These are phyloP conservation scores for Centrapalus pauciflorus DNA, from an alignment of 129 eudicot species.

Conservation along the genomic window DNA sequence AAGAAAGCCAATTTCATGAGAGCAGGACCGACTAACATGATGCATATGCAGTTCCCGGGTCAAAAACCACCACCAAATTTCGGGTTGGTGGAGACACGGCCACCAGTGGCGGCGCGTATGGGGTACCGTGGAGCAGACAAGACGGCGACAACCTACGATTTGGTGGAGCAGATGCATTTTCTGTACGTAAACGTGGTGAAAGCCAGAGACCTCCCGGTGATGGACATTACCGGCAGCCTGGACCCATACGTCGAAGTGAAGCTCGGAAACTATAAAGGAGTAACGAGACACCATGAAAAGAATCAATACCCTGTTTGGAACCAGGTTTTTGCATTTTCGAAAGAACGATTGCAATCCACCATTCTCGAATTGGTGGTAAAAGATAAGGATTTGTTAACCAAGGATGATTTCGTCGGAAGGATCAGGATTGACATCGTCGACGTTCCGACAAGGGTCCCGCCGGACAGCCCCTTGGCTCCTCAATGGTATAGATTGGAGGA, in stretches of 20 bases:
- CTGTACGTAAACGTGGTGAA: conserved; percentile 73
- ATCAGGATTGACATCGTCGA: conserved; percentile 57
- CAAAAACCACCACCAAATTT: conserved; percentile 64
- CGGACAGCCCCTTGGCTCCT: conserved; percentile 90
- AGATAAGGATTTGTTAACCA: conserved; percentile 67
- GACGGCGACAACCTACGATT: conserved; percentile 77
- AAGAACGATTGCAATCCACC: conserved; percentile 68
- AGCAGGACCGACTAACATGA: conserved; percentile 41
- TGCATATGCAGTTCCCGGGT: conserved; percentile 64
- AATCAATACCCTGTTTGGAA: conserved; percentile 75
- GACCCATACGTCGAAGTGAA: conserved; percentile 95
- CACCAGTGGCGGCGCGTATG: conserved; percentile 87
- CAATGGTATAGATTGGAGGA: conserved; percentile 83
- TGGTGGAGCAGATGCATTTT: conserved; percentile 78
- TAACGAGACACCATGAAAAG: conserved; percentile 74
- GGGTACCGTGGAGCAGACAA: conserved; percentile 71
- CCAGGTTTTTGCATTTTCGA: conserved; percentile 76
- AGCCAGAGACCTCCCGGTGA: conserved; percentile 72
- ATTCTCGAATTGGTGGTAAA: conserved; percentile 60
- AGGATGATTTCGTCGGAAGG: conserved; percentile 79
- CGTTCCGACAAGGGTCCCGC: conserved; percentile 76
- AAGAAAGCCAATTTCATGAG: conserved; percentile 31
- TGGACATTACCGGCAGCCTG: conserved; percentile 71
- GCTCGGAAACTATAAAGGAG: conserved; percentile 83
- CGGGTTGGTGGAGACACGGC: conserved; percentile 82